Percentiles rank a stretch among this genome's conserved stretches.
phyloP scores from a whole-genome alignment of 108 stramenopile genomes.

The Schizochytrium sp. region DNA sequence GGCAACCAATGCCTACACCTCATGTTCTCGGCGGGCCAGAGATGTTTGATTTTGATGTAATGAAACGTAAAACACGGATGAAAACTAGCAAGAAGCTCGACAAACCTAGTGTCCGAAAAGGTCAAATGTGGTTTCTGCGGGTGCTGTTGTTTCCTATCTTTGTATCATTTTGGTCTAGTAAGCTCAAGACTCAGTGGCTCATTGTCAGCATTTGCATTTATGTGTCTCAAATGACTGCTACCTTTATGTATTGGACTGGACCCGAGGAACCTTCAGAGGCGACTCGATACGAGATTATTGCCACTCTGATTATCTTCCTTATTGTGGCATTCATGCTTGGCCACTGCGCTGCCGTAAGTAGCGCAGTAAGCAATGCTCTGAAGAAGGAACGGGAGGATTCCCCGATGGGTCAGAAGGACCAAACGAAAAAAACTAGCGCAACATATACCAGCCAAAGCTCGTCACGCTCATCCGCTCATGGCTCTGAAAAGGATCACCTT shows the following conservation, averaged over 20 bases:
- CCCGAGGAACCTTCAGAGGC: slow-evolving; percentile 21
- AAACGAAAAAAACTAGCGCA: not conserved
- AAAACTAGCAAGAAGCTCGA: slow-evolving; percentile 55
- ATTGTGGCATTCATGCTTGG: not conserved
- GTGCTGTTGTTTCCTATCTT: slow-evolving; percentile 21
- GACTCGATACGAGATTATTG: not conserved
- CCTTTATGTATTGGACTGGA: not conserved
- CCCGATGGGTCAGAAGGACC: no score
- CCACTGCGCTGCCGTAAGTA: slow-evolving; percentile 52
- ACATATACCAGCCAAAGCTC: not conserved
- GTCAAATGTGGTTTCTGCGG: not conserved
- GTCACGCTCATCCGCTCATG: no score
- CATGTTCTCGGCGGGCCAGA: not conserved
- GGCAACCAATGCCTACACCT: not conserved
- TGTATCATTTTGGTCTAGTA: not conserved
- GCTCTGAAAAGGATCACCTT: not conserved
- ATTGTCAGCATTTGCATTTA: not conserved
- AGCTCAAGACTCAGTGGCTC: not conserved
- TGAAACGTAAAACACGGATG: slow-evolving; percentile 31
- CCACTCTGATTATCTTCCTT: slow-evolving; percentile 9
- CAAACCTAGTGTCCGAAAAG: slow-evolving; percentile 15
- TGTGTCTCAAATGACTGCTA: not conserved
- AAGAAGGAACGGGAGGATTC: not conserved
- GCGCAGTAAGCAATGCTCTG: not conserved
- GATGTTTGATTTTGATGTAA: slow-evolving; percentile 42